Conservation (phyloP, 2,329 filamentous ascomycete genomes). For the Pezicula neosporulosa region DNA sequence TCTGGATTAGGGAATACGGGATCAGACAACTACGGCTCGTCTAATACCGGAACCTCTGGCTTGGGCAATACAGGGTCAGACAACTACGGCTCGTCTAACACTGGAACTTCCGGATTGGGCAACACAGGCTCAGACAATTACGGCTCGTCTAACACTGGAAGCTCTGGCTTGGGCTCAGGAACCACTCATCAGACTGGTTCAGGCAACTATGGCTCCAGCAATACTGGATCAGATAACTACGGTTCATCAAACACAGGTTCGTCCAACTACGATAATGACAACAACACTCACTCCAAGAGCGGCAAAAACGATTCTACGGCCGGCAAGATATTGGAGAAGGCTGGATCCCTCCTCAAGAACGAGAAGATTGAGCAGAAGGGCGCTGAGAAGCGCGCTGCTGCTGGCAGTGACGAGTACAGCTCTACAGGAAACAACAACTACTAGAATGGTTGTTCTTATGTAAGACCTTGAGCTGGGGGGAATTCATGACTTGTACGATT, state of each 20-base stretch:
- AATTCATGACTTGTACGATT: no score
- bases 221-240: conserved; percentile 6
- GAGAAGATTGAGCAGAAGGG: conserved; percentile 43
- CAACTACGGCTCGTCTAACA: conserved; percentile 39
- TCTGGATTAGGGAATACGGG: conserved; percentile 7
- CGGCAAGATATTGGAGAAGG: conserved; percentile 56
- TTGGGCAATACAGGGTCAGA: conserved; percentile 13
- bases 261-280: conserved; percentile 14
- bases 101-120: conserved; percentile 34
- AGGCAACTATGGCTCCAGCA: conserved; percentile 9
- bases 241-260: conserved; percentile 15
- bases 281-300: conserved; percentile 12
- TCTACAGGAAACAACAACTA: not conserved
- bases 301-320: conserved; percentile 40
- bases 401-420: conserved; percentile 18
- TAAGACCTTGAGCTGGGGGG: no score
- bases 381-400: conserved; percentile 40
- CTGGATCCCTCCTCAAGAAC: conserved; percentile 44
- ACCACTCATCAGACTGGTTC: conserved; percentile 26
- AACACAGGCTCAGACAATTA: conserved; percentile 51
- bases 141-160: conserved; percentile 53
- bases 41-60: conserved; percentile 12
- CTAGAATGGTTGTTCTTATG: no score
- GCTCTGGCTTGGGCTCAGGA: conserved; percentile 36
- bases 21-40: conserved; percentile 14